Base-by-base conservation (phyloP, 179 eudicot species). In the Nepenthes alata region DNA sequence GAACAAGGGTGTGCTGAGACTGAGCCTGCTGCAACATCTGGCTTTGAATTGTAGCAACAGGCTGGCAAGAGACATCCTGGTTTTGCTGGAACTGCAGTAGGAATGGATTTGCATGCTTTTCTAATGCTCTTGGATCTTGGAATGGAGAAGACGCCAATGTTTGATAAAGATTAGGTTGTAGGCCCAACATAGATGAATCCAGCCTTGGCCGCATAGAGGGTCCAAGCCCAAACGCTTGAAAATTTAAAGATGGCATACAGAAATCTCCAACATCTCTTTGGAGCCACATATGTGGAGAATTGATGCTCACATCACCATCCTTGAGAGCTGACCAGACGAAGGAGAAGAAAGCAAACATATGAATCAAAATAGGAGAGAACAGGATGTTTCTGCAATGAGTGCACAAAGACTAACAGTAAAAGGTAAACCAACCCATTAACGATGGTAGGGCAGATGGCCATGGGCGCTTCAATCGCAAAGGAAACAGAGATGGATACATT, bases 101-200 rank as follows among this genome's bases (percentile, higher is more conserved):
- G 44, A 80, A 66, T 56, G 64, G 49, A 75, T 37, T 62, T 70
- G 84, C 44, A 69, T 84, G 52, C 77, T 83, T 75, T 51, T 84
- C 89, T 25, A 25, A 25, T 25, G 25, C 25, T 25, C 25, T 25
- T 70, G 70, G 76, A 35, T 80, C 83, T 67, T 83, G 81, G 53
- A 81, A 75, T 25, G 85, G 81, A 47, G 87, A 78, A 49, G 81
- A 76, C 50, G 85, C 83, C 83, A 81, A 73, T 54, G 78, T 77
- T 72, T 84, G 89, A 70, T 81, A 79, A 12, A 84, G 63, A 63
- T 83, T 78, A 61, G 57, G 61, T 59, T 72, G 83, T 75, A 77
- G 64, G 58, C 80, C 77, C 25, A 25, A 1, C 25, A 25, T 25
- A 25, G 25, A 25, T 25, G 25, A 25, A 67, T 81, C 83, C 25